phyloP scores from a whole-genome alignment of 2,329 filamentous ascomycete genomes.

The Fusarium nodosum region DNA sequence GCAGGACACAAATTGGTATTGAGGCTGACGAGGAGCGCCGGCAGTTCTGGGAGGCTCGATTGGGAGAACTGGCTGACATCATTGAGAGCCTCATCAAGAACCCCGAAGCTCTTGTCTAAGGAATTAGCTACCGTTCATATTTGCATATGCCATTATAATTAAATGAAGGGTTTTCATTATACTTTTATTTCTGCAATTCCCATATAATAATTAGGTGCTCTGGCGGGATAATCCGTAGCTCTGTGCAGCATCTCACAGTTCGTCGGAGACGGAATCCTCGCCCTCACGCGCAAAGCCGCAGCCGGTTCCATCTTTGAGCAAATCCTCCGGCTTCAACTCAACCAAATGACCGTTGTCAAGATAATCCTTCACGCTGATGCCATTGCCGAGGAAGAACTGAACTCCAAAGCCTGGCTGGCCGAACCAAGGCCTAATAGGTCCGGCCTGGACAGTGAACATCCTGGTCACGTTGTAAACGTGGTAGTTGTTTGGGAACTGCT shows the following conservation, averaged over 20 bases:
- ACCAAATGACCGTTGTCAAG: constrained; percentile 1
- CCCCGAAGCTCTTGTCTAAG: constrained; percentile 27
- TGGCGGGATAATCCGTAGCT: neutral
- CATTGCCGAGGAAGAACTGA: constrained; percentile 32
- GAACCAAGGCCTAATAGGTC: constrained; percentile 37
- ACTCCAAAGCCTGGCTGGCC: constrained; percentile 30
- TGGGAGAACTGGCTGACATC: constrained; percentile 40
- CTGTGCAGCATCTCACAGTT: neutral
- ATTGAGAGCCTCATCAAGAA: constrained; percentile 41
- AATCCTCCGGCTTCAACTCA: neutral
- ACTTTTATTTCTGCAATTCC: neutral
- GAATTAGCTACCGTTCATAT: neutral
- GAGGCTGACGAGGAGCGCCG: constrained; percentile 49
- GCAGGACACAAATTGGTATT: constrained; percentile 46
- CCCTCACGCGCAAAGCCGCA: constrained; percentile 16
- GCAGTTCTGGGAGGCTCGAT: constrained; percentile 47
- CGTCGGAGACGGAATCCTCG: neutral
- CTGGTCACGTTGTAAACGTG: constrained; percentile 26
- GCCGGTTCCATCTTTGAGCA: constrained; percentile 17
- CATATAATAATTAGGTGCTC: no score
- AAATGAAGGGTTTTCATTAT: neutral
- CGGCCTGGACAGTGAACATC: constrained; percentile 28
- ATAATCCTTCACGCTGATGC: constrained; percentile 25
- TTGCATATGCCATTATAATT: neutral
- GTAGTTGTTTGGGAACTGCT: constrained; percentile 35